A percentile compares a stretch with the other conserved stretches of the same genome.
These are phyloP conservation scores for Trichoderma simmonsii DNA, from an alignment of 2,329 filamentous ascomycete species.

Conservation along the genomic window DNA sequence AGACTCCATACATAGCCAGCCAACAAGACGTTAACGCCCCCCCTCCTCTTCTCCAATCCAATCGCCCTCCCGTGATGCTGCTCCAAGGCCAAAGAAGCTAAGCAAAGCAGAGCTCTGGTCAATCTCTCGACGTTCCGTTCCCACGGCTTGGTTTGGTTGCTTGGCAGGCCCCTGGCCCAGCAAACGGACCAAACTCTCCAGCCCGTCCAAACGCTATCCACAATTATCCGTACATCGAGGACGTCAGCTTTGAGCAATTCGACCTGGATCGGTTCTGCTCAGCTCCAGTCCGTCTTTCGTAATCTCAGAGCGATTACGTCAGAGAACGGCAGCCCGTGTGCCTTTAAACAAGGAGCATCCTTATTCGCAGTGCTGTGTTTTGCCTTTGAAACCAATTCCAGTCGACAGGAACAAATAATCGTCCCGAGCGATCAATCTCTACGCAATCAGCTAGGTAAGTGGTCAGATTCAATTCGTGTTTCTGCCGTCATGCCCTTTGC, in stretches of 20 bases:
- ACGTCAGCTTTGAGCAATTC: constrained; percentile 15
- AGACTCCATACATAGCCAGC: neutral
- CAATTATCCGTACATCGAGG: constrained; percentile 14
- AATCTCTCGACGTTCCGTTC: neutral
- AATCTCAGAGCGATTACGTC: constrained; percentile 5
- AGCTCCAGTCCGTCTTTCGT: neutral
- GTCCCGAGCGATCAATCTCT: too few species aligned
- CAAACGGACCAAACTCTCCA: constrained; percentile 18
- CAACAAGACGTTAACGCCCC: neutral
- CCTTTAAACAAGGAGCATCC: neutral
- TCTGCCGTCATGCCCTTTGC: neutral
- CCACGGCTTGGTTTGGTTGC: neutral
- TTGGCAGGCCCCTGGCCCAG: neutral
- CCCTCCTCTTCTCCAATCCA: neutral
- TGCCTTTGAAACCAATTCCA: neutral
- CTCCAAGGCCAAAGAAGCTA: neutral
- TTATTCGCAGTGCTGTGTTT: neutral
- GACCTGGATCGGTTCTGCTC: neutral
- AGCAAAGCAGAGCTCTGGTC: neutral
- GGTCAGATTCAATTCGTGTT: neutral
- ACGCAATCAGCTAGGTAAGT: neutral
- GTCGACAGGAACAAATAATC: neutral
- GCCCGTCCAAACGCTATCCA: neutral
- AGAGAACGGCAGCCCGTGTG: neutral
- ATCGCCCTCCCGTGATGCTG: neutral